A percentile compares a stretch with the other conserved stretches of the same genome.
Conservation (phyloP, 1,139 yeast species). For the Geotrichum phurueaensis region DNA sequence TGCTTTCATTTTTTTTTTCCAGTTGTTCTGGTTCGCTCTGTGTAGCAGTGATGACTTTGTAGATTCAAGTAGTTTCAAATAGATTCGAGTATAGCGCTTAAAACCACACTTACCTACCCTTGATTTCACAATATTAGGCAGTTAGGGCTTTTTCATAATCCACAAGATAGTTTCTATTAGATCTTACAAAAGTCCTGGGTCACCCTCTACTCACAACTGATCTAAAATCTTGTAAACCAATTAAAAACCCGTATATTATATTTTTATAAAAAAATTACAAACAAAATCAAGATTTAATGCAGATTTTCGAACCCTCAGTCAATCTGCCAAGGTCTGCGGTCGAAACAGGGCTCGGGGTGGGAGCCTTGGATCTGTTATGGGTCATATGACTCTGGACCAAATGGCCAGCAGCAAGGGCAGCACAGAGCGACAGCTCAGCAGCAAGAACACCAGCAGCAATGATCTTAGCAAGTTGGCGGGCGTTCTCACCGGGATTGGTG, state of each 20-base stretch:
- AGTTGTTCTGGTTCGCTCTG: too few relatives aligned
- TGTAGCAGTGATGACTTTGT: too few relatives aligned
- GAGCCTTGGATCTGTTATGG: slow-evolving; percentile 72
- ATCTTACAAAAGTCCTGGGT: too few relatives aligned
- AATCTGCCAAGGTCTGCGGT: slow-evolving; percentile 49
- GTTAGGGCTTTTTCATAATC: too few relatives aligned
- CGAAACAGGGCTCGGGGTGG: slow-evolving; percentile 35
- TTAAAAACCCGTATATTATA: not conserved
- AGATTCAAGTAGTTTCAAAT: too few relatives aligned
- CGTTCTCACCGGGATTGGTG: slow-evolving; percentile 87
- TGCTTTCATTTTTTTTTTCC: too few relatives aligned
- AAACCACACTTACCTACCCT: too few relatives aligned
- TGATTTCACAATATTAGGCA: too few relatives aligned
- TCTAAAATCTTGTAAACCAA: not conserved
- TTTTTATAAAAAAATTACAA: not conserved
- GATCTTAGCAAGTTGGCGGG: slow-evolving; percentile 88
- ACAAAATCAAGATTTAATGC: slow-evolving; percentile 44
- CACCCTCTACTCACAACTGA: not conserved
- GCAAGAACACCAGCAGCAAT: slow-evolving; percentile 95
- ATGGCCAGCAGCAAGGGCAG: slow-evolving; percentile 98
- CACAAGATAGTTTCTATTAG: too few relatives aligned
- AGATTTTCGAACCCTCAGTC: slow-evolving; percentile 63
- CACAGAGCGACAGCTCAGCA: slow-evolving; percentile 87
- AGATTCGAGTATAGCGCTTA: too few relatives aligned
- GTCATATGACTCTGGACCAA: slow-evolving; percentile 97